Evolutionary conservation across 2,329 filamentous ascomycete genomes (phyloP).

Genomic region (Cladobotryum mycophilum): DNA sequence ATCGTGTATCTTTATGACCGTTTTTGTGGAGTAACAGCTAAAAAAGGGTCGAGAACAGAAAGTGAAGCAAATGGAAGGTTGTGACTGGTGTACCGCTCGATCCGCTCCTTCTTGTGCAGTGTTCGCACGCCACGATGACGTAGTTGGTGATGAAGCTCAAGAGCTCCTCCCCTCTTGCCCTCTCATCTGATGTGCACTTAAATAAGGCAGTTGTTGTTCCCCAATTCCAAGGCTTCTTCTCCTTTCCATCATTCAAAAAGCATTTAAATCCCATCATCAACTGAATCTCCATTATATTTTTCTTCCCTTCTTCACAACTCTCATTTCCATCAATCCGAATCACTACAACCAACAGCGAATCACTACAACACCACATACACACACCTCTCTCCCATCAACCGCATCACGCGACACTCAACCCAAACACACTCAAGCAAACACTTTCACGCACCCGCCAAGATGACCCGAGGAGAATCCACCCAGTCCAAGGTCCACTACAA

Average conservation of each 20-base stretch:
- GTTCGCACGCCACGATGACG: conserved; percentile 15
- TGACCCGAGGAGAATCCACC: conserved; percentile 65
- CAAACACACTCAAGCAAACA: conserved; percentile 13
- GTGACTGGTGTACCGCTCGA: no score
- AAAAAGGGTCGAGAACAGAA: not conserved
- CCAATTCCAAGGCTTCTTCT: conserved; percentile 3
- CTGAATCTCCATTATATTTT: no score
- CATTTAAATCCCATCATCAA: not conserved
- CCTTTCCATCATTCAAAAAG: conserved; percentile 4
- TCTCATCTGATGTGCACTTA: not conserved
- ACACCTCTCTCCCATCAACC: not conserved
- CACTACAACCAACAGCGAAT: not conserved
- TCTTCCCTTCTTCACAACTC: conserved; percentile 7
- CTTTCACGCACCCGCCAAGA: conserved; percentile 33
- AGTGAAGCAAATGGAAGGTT: no score
- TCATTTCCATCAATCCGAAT: conserved; percentile 9
- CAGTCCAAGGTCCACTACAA: conserved; percentile 82
- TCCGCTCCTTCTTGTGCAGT: not conserved
- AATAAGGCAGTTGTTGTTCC: no score
- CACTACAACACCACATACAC: not conserved
- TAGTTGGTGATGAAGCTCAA: conserved; percentile 10
- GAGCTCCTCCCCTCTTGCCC: not conserved
- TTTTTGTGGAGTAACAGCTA: conserved; percentile 3
- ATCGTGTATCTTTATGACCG: conserved; percentile 4
- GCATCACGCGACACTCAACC: not conserved